Base-by-base conservation (phyloP, 2,329 filamentous ascomycete species). In the Cladophialophora yegresii region DNA sequence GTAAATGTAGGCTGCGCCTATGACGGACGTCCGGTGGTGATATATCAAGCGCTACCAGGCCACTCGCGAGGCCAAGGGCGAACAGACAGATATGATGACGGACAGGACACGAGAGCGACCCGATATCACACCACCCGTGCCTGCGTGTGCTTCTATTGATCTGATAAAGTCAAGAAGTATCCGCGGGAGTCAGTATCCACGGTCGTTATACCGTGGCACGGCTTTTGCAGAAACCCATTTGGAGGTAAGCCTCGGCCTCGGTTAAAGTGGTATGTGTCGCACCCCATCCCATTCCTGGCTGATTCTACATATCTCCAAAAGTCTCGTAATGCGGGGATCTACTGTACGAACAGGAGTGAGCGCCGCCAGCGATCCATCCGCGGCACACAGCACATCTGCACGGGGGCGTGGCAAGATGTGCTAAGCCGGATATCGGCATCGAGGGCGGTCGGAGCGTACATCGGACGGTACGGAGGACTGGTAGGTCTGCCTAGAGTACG, bases 271-370 rank as follows among this genome's bases (percentile, higher is more conserved):
- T 28, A 28, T 28, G 26, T 6, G 26, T 6, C 26, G 26, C 26
- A 3, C 26, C 26, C 26, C 3, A 28, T 28, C 26, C 26, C 26
- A 28, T 28, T 6, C 26, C 26, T 28, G 26, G 26, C 26, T 13
- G 22, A 22, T 4, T 1, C 4, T 28, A n/a, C n/a, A n/a, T n/a
- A 20, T 50, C 47, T 50, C 47, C 47, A 50, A 50, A 26, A 50
- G 23, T 43, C 47, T 50, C 47, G 47, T 26, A 26, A 50, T 50
- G 47, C 47, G 47, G 47, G 47, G 47, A 50, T 50, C 47, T 23
- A 50, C 47, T 50, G 20, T 23, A 50, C 47, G 23, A 43, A 7
- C 3, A 6, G 26, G 26, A 28, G 13, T 6, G 36, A 8, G 20
- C 16, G 47, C 4, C 4, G 22, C 4, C 4, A 13, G 22, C 22